Evolutionary conservation across 805 yeast genomes (phyloP), one percentile per base, ranked within the genome.

Genomic region (Komagataella kurtzmanii): DNA sequence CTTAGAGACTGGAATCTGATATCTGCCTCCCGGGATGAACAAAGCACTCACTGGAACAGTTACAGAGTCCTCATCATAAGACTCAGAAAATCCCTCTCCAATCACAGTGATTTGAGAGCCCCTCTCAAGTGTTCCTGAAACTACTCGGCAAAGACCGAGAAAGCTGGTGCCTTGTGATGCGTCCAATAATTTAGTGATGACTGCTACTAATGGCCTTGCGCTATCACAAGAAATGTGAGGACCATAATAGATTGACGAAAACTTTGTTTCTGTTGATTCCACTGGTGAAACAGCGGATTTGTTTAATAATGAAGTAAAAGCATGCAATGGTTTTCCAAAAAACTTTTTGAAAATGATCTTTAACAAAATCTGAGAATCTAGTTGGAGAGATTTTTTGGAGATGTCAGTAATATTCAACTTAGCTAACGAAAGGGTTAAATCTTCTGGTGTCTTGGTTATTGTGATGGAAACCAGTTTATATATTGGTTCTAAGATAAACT

Each of bases 401-500:
- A 83, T 62, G 3, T 58, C 46, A 2, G 64, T 56, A 19, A 79
- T 65, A 3, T 74, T 71, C 52, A 83, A 66, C 1, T 69, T 58
- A 59, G 71, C 68, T n/a, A 88, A 63, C 19, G 76, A 62, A 2
- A 53, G 52, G 7, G 73, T 61, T 17, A 88, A 61, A 0, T 67
- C 67, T 3, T 65, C 62, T 2, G 76, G 65, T 17, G 76, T 75
- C 43, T 75, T 70, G 0, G 88, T 72, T 8, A 91, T 60, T 0
- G 85, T 71, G 49, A 77, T 73, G 0, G 88, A 72, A 44, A 82
- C 66, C 7, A 90, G 61, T 61, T 91, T 90, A 67, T 89, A 91
- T 10, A 91, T 59, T 2, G 98, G 99, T 23, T 79, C 80, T 7
- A 89, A 66, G 6, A 93, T 73, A 57, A 88, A 84, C 47, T 73